These are phyloP conservation scores for Adansonia grandidieri DNA, from an alignment of 441 rosid genomes.

Conservation along the genomic window DNA sequence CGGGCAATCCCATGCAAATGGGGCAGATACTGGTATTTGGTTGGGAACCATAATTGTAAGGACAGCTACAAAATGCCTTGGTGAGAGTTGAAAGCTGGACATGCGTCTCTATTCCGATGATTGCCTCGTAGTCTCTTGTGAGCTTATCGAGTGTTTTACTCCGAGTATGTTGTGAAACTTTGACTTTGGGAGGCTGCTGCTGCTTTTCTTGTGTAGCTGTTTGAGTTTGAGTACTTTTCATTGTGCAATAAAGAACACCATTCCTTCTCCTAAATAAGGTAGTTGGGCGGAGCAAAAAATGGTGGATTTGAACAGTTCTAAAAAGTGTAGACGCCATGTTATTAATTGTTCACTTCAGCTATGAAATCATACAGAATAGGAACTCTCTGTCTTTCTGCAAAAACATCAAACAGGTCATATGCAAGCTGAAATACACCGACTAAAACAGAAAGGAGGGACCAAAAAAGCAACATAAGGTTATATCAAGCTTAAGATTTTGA, in stretches of 20 bases:
- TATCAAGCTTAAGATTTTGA: conserved; percentile 11
- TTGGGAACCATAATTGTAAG: conserved; percentile 76
- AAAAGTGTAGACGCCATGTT: conserved; percentile 66
- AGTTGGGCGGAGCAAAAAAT: conserved; percentile 48
- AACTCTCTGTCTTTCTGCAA: conserved; percentile 29
- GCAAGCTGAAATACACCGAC: conserved; percentile 29
- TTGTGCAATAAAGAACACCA: conserved; percentile 44
- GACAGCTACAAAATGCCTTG: conserved; percentile 87
- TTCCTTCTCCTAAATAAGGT: conserved; percentile 53
- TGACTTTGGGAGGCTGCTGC: conserved; percentile 42
- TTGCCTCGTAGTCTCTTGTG: conserved; percentile 66
- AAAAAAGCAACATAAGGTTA: neutral
- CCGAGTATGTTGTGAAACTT: conserved; percentile 48
- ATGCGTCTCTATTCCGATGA: conserved; percentile 94
- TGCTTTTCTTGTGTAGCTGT: conserved; percentile 63
- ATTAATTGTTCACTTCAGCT: conserved; percentile 18
- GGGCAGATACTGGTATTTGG: conserved; percentile 86
- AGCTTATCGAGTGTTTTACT: conserved; percentile 53
- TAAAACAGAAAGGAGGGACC: neutral
- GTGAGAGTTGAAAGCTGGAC: conserved; percentile 85
- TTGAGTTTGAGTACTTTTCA: conserved; percentile 50
- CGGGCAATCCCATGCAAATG: conserved; percentile 93
- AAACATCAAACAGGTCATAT: conserved; percentile 39
- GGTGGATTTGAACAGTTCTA: conserved; percentile 54
- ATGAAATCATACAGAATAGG: conserved; percentile 24